Evolutionary conservation across 2,329 filamentous ascomycete species (phyloP), one percentile per base, ranked within the genome.

Genomic region (Talaromyces sp.): DNA sequence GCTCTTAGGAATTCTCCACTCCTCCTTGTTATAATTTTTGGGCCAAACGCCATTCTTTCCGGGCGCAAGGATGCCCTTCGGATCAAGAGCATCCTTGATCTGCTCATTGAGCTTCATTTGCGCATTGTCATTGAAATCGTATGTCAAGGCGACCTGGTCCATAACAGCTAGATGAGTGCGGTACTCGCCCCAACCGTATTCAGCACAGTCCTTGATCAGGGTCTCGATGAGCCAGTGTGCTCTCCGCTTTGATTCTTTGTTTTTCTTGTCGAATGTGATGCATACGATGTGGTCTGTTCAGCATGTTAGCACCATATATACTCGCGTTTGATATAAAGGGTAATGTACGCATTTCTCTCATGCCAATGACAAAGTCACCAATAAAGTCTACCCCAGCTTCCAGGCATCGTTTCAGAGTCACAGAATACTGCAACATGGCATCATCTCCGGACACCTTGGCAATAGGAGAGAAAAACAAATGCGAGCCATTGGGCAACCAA

Each of bases 391-490:
- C 19, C 6, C 45, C 45, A 25, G 22, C 45, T 49, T 49, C 45
- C 1, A 49, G 45, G 63, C 77, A 74, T 31, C 78, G 72, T 4
- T 70, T 74, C 69, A 77, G 68, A 6, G 78, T 82, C 29, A 83
- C 68, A 5, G 76, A 68, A 70, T 84, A 82, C 65, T 83, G 78
- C 1, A 75, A 70, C 51, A 76, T 75, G 1, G 81, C 83, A 65
- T 85, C 83, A 11, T 76, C 73, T 2, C 81, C 83, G 1, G 77
- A 76, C 1, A 84, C 81, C 34, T 81, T 81, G 6, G 79, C 77
- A 66, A 86, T 85, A 1, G 84, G 84, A 5, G 78, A 80, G 74
- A 86, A 86, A 75, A 82, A 82, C 5, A 85, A 68, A 27, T 49
- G 45, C 2, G 45, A 25, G 19, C 45, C 45, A 25, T 49, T 49